Evolutionary conservation across 441 rosid species (phyloP), one percentile per base, ranked within the genome.

Genomic region (Erysimum cheiri): DNA sequence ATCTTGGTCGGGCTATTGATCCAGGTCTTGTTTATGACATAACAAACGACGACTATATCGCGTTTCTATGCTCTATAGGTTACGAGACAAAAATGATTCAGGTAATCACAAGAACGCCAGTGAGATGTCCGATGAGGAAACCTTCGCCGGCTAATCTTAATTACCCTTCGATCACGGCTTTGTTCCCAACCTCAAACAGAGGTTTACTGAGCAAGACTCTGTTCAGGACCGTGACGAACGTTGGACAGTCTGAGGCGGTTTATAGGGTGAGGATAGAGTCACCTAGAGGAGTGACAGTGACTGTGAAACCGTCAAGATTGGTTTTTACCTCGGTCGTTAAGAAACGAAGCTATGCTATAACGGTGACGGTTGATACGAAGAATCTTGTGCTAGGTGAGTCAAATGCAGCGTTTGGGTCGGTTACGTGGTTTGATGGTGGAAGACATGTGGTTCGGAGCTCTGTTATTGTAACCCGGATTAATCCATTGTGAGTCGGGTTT

Each of bases 11-110:
- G 1, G 96, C 94, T 10, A 79, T 89, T 86, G 96, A 92, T 82
- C 94, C 90, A 0, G 91, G 96, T 3, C 87, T 92, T 37, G 81
- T 92, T 0, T 92, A 92, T 56, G 96, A 92, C 36, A 84, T 92
- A 12, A 81, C 85, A 3, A 75, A 79, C 19, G 43, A 60, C 17
- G 97, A 86, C 74, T 92, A 92, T 41, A 76, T 88, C 4, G 77
- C 80, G 64, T 88, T 78, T 71, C 33, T 92, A 48, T 92, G 97
- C 49, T 84, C 84, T 3, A 80, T 86, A 3, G 88, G 94, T 9
- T 92, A 92, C 37, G 80, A 85, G 4, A 81, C 88, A 0, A 86
- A 81, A 60, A 52, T 80, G 35, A 84, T 91, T 64, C 96, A 91
- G 74, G 93, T 91, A 44, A 81, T 91, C 73, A 88, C 96, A 0